Evolutionary conservation across 2,329 filamentous ascomycete species (phyloP).

Genomic region (Blastomyces percursus): DNA sequence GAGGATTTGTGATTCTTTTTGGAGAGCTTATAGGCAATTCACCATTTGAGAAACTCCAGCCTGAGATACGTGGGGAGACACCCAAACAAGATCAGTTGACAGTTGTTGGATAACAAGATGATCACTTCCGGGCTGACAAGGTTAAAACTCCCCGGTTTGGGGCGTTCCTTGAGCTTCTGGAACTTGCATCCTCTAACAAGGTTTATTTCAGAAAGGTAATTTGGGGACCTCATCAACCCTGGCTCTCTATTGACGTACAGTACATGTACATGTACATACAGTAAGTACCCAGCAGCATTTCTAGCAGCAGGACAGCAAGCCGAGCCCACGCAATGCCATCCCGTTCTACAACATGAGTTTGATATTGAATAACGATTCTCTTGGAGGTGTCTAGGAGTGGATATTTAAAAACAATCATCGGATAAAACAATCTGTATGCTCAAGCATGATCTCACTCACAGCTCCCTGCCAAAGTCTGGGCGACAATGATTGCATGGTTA

Average conservation of each 20-base stretch:
- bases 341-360: neutral
- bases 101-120: too few species aligned
- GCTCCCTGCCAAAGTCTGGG: neutral
- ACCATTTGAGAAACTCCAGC: neutral
- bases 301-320: too few species aligned
- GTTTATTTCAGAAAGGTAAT: neutral
- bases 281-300: too few species aligned
- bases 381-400: too few species aligned
- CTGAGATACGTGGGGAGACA: neutral
- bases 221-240: neutral
- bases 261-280: too few species aligned
- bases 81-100: too few species aligned
- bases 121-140: neutral
- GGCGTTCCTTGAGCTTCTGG: neutral
- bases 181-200: neutral
- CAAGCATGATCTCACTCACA: neutral
- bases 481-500: neutral
- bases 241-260: neutral
- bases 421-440: neutral
- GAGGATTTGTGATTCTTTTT: neutral
- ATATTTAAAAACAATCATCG: too few species aligned
- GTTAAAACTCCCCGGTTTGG: neutral
- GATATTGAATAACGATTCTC: neutral
- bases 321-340: too few species aligned
- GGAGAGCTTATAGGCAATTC: neutral